Conservation (phyloP, 108 stramenopile genomes). For the Nitzschia palea region DNA sequence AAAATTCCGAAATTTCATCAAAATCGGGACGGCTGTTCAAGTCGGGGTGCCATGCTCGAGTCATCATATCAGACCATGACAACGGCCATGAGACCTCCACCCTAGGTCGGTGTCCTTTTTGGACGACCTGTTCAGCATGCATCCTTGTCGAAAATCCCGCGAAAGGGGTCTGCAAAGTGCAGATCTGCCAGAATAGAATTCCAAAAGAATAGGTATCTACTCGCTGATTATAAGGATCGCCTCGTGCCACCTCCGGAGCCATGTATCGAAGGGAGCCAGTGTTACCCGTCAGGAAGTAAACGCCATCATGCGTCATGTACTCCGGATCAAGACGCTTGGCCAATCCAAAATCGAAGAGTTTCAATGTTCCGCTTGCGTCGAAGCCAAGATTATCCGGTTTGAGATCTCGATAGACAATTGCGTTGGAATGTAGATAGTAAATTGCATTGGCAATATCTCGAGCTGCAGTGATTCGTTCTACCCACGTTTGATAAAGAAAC, state of each 20-base stretch:
- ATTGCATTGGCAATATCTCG: slow-evolving; percentile 77
- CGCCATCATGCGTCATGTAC: slow-evolving; percentile 40
- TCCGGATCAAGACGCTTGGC: slow-evolving; percentile 69
- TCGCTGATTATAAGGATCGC: slow-evolving; percentile 66
- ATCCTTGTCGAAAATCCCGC: slow-evolving; percentile 65
- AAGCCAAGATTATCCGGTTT: slow-evolving; percentile 74
- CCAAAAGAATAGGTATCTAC: slow-evolving; percentile 87
- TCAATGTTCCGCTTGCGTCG: slow-evolving; percentile 55
- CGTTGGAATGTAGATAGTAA: slow-evolving; percentile 70
- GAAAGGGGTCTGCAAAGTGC: slow-evolving; percentile 79
- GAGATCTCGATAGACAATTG: slow-evolving; percentile 78
- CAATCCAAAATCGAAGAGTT: slow-evolving; percentile 87
- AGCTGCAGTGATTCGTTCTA: slow-evolving; percentile 64
- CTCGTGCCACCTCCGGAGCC: slow-evolving; percentile 53
- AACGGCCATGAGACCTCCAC: slow-evolving; percentile 78
- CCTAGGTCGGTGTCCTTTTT: slow-evolving; percentile 67
- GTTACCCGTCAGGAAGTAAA: slow-evolving; percentile 78
- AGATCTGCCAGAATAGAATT: slow-evolving; percentile 84
- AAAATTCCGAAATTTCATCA: slow-evolving; percentile 52
- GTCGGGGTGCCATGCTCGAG: slow-evolving; percentile 65
- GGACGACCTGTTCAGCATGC: slow-evolving; percentile 76
- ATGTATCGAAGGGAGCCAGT: slow-evolving; percentile 76
- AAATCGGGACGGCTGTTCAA: slow-evolving; percentile 58
- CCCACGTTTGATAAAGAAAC: slow-evolving; percentile 69
- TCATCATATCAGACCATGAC: slow-evolving; percentile 73